Evolutionary conservation across 1,284 basidiomycete genomes (phyloP), one percentile per base, ranked within the genome.

Genomic region (Earliella scabrosa): DNA sequence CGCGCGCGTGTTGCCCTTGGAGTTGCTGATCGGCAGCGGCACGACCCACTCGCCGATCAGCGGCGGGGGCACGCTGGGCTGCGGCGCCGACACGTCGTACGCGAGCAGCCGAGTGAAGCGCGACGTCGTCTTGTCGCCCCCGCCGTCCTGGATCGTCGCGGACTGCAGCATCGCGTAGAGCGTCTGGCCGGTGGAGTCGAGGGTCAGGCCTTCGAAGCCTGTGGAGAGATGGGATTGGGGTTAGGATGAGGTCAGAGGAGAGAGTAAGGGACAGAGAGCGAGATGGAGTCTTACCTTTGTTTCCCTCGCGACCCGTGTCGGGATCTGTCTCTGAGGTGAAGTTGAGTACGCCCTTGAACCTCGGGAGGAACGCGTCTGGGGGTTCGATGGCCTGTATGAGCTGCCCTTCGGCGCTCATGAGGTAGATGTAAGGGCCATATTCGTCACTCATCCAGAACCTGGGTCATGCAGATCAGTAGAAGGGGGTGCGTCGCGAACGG

Each of bases 381-480:
- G 87, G 86, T 61, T 82, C 76, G 50, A 89, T 85, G 2, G 81
- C 79, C 57, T 82, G 77, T 35, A 87, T 69, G 6, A 90, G 72
- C 2, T 75, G 62, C 3, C 82, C 84, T 11, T 66, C 66, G 1
- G 72, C 66, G 1, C 75, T 72, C 71, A 81, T 83, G 24, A 74
- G 76, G 68, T 88, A 87, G 66, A 90, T 82, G 66, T 87, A 87
- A 4, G 88, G 85, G 0, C 86, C 87, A 66, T 89, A 90, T 71
- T 90, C 84, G 63, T 89, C 87, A 54, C 82, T 83, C 23, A 82
- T 73, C 82, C 82, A 88, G 67, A 77, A 83, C 1, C 82, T 83
- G 47, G n/a, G n/a, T n/a, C 34, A 26, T n/a, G 24, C 2, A 10
- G 60, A 13, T 24, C n/a, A 27, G 8, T 32, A 9, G 26, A 29